phyloP scores from a whole-genome alignment of 768 basidiomycete species.

The Lyophyllum atratum region DNA sequence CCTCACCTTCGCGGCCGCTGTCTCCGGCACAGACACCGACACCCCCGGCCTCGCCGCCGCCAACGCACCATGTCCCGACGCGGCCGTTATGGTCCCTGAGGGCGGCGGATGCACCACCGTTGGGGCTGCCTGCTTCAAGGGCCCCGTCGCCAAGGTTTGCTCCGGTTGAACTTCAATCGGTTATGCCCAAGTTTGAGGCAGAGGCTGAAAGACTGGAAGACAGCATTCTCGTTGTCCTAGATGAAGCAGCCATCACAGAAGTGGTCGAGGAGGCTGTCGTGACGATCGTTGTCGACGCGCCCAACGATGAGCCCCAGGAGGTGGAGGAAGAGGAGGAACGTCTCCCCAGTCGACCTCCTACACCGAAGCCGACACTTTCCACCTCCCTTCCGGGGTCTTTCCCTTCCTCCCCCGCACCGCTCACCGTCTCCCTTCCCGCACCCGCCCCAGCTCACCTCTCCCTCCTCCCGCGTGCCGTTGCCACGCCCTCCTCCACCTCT shows the following conservation, averaged over 20 bases:
- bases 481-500: conserved; percentile 1
- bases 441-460: conserved; percentile 1
- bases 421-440: background rate
- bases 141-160: background rate
- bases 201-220: background rate
- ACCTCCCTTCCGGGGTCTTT: conserved; percentile 19
- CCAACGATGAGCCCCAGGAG: background rate
- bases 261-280: background rate
- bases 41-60: conserved; percentile 44
- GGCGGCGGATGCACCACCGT: conserved; percentile 41
- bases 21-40: conserved; percentile 38
- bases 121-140: conserved; percentile 30
- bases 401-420: conserved; percentile 9
- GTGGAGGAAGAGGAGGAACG: conserved; percentile 2
- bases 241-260: too few species aligned
- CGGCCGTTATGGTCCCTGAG: conserved; percentile 42
- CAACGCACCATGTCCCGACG: background rate
- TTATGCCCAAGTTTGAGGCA: background rate
- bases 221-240: too few species aligned
- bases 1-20: background rate
- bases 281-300: background rate
- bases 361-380: conserved; percentile 1
- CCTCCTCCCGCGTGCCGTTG: background rate
- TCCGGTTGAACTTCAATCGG: background rate
- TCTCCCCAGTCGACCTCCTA: background rate